A percentile compares a stretch with the other conserved stretches of the same genome.
Conservation (phyloP, 1,139 yeast genomes). For the Debaryomycetaceae sp. region DNA sequence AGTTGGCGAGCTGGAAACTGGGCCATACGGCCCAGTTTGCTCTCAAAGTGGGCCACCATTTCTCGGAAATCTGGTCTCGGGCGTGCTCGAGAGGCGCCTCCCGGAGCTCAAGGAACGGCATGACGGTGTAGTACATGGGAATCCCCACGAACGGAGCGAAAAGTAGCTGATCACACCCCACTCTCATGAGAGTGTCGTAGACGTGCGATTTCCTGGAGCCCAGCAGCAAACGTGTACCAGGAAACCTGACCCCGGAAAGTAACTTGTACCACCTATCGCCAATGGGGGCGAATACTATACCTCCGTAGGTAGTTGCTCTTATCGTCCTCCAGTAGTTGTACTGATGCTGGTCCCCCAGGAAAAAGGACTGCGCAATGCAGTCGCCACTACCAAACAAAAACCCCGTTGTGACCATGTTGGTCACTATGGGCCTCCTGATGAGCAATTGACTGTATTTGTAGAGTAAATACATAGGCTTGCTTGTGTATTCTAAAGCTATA, state of each 20-base stretch:
- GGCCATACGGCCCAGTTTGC: constrained; percentile 92
- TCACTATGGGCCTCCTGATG: constrained; percentile 27
- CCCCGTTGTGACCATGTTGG: constrained; percentile 40
- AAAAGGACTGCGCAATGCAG: constrained; percentile 32
- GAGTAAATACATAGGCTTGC: constrained; percentile 9
- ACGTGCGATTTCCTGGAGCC: constrained; percentile 6
- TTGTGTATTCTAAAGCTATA: neutral
- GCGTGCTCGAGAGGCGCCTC: constrained; percentile 26
- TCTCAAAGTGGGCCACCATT: constrained; percentile 58
- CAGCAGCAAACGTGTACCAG: constrained; percentile 5
- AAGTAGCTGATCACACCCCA: constrained; percentile 64
- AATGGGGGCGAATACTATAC: constrained; percentile 39
- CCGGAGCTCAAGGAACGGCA: constrained; percentile 59
- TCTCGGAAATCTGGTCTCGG: constrained; percentile 36
- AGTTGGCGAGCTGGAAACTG: constrained; percentile 67
- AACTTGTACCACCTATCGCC: constrained; percentile 41
- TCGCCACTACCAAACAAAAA: constrained; percentile 43
- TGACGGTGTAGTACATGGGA: constrained; percentile 63
- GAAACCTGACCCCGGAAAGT: constrained; percentile 19
- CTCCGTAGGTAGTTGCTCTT: constrained; percentile 36
- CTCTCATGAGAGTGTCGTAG: constrained; percentile 41
- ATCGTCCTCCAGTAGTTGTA: constrained; percentile 30
- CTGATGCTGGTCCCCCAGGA: constrained; percentile 14
- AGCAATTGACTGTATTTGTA: constrained; percentile 28
- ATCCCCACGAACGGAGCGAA: constrained; percentile 75